Evolutionary conservation across 768 basidiomycete genomes (phyloP), one percentile per base, ranked within the genome.

Genomic region (Lentinula aciculospora): DNA sequence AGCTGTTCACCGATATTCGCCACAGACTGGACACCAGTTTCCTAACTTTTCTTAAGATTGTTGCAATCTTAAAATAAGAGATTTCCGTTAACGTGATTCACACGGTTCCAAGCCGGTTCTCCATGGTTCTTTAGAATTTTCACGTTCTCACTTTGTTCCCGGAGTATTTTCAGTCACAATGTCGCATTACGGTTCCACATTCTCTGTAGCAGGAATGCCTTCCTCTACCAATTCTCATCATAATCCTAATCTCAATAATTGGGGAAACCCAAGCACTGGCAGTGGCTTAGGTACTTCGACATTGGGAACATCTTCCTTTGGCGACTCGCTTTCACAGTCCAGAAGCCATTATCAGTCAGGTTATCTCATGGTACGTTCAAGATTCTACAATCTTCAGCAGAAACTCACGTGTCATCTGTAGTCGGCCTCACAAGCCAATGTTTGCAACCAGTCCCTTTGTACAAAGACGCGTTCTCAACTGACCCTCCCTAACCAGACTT

Each of bases 281-380:
- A 57, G 56, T 34, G 45, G 46, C 23, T 65, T 72, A 15, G 67
- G 72, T 23, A 67, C 76, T 9, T 73, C 84, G 2, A 47, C 56
- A 6, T 37, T 57, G 21, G 56, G 56, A 19, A 70, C 77, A 3
- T 69, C 76, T n/a, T 77, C 83, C 23, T 77, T 88, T 58, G 76
- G 78, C n/a, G 88, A 89, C 62, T 78, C 82, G 13, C 77, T 91
- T 53, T 80, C 84, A 8, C 87, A 88, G 69, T 84, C 86, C 3
- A 77, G 88, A 62, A 82, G 85, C 56, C 87, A 88, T 63, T 92
- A 92, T 67, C 89, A 91, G 64, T 78, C 87, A 34, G 89, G 89
- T 3, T 92, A 91, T 68, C 76, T 92, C 54, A 81, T 92, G 85
- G 89, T 90, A 48, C 58, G 83, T 37, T 31, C n/a, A 27, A 39